Percentiles rank a stretch among this genome's conserved stretches.
Evolutionary conservation across 305 asterid species (phyloP).

Genomic region (Fraxinus angustifolia): DNA sequence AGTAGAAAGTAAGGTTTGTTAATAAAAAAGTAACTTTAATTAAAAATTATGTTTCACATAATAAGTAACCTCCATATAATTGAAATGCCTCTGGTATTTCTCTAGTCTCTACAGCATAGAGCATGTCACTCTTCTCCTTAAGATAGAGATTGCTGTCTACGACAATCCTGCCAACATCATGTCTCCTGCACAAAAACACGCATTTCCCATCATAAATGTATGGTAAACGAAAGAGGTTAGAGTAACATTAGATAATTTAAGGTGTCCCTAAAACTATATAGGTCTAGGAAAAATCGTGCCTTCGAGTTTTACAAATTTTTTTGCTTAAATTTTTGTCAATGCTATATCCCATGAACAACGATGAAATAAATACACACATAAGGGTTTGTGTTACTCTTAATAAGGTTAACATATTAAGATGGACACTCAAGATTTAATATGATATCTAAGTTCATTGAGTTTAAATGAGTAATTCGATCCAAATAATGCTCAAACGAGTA

Average conservation of each 20-base stretch:
- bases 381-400: background rate
- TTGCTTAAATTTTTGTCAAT: background rate
- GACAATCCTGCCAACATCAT: slow-evolving; percentile 28
- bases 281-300: background rate
- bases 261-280: background rate
- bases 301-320: background rate
- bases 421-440: too few relatives aligned
- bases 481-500: background rate
- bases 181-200: slow-evolving; percentile 27
- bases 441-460: background rate
- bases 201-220: background rate
- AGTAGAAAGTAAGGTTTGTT: background rate
- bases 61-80: slow-evolving; percentile 38
- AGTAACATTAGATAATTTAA: background rate
- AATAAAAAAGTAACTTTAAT: background rate
- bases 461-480: background rate
- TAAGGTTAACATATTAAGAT: background rate
- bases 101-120: slow-evolving; percentile 39
- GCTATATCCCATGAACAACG: background rate
- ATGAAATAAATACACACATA: background rate
- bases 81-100: slow-evolving; percentile 41
- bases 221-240: background rate
- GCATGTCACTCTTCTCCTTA: slow-evolving; percentile 19
- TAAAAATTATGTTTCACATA: background rate
- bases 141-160: slow-evolving; percentile 40